These are phyloP conservation scores for Aegilops longissima DNA, from an alignment of 176 grass and related monocot species.

Conservation along the genomic window DNA sequence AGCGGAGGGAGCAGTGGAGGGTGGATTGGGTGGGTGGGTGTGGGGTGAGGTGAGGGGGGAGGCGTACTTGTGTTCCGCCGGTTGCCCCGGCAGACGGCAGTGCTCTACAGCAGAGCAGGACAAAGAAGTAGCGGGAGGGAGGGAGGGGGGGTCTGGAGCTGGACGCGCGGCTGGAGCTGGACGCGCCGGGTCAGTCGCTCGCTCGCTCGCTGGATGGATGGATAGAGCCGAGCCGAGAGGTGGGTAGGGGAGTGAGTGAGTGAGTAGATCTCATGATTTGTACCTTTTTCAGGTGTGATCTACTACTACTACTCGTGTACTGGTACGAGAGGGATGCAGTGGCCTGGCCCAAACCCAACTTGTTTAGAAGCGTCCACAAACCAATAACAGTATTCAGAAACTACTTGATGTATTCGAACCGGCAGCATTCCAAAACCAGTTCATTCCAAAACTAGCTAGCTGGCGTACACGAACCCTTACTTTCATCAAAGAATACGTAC, in stretches of 20 bases:
- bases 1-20: not conserved
- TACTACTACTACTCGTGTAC: not conserved
- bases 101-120: not conserved
- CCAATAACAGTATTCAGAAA: not conserved
- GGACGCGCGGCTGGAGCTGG: not conserved
- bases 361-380: not conserved
- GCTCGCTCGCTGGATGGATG: not conserved
- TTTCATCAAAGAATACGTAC: no score
- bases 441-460: no score
- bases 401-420: not conserved
- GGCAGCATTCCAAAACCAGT: no score
- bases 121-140: not conserved
- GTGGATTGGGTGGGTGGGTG: not conserved
- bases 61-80: conserved; percentile 39
- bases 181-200: not conserved
- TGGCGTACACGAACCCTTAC: no score
- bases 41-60: not conserved
- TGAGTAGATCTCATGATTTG: conserved; percentile 8
- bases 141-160: not conserved
- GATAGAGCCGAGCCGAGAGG: not conserved
- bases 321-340: not conserved
- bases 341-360: not conserved
- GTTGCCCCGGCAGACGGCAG: conserved; percentile 15
- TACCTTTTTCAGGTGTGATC: conserved; percentile 20
- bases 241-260: not conserved